Conservation (phyloP, 176 grass and related monocot species). For the Triticum aestivum region DNA sequence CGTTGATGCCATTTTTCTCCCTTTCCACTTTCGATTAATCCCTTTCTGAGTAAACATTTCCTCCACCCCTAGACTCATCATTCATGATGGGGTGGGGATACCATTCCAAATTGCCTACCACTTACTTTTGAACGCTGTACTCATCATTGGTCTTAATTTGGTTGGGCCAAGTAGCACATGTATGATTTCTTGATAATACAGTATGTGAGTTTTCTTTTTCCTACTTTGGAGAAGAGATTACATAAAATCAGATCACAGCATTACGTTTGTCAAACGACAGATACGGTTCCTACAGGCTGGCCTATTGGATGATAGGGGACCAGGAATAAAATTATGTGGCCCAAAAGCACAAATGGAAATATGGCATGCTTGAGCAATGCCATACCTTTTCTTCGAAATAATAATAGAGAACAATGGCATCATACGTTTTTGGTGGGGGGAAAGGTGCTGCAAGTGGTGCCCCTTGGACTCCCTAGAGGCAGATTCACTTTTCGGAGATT, state of each 20-base stretch:
- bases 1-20: not conserved
- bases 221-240: slow-evolving; percentile 14
- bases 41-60: slow-evolving; percentile 12
- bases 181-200: slow-evolving; percentile 8
- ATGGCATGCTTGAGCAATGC: slow-evolving; percentile 6
- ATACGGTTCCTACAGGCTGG: slow-evolving; percentile 1
- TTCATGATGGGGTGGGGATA: slow-evolving; percentile 10
- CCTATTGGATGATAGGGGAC: slow-evolving; percentile 14
- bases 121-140: not conserved
- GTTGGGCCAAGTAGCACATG: slow-evolving; percentile 6
- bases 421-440: slow-evolving; percentile 20
- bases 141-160: slow-evolving; percentile 26
- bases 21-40: slow-evolving; percentile 18
- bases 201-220: slow-evolving; percentile 10
- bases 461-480: slow-evolving; percentile 24
- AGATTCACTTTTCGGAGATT: not conserved
- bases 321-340: slow-evolving; percentile 22
- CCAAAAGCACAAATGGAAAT: not conserved
- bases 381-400: slow-evolving; percentile 13
- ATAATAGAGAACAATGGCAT: slow-evolving; percentile 5
- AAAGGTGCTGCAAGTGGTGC: slow-evolving; percentile 8
- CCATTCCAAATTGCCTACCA: not conserved
- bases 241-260: not conserved
- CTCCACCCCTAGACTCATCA: slow-evolving; percentile 7
- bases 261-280: slow-evolving; percentile 10